phyloP scores from a whole-genome alignment of 1,284 basidiomycete genomes.

The Microbotryum lychnidis-dioicae region DNA sequence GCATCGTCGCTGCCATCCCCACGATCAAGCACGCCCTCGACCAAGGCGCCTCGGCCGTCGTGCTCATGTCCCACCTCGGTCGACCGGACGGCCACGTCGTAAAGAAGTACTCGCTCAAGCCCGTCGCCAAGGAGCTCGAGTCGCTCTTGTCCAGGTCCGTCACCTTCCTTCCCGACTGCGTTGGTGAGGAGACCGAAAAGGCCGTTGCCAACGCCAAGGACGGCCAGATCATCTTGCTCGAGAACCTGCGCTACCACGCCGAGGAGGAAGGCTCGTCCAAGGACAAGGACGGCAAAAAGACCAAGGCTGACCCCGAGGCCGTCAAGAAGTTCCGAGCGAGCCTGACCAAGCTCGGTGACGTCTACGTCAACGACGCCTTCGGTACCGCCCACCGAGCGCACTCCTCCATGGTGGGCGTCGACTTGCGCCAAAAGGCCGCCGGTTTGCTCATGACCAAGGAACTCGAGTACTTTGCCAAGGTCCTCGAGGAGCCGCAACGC shows the following conservation, averaged over 20 bases:
- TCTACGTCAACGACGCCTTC: constrained; percentile 98
- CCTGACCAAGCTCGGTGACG: constrained; percentile 86
- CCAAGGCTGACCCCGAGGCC: constrained; percentile 75
- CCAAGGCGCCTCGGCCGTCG: constrained; percentile 61
- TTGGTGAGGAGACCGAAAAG: constrained; percentile 72
- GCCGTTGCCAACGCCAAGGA: constrained; percentile 60
- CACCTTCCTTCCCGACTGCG: constrained; percentile 76
- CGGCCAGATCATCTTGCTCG: constrained; percentile 84
- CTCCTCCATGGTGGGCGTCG: constrained; percentile 95
- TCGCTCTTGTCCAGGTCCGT: constrained; percentile 49
- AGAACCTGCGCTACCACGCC: constrained; percentile 97
- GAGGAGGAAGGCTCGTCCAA: constrained; percentile 95
- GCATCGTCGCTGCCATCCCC: constrained; percentile 91
- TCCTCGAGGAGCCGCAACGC: constrained; percentile 83
- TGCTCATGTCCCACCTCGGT: constrained; percentile 97
- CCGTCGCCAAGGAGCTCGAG: constrained; percentile 52
- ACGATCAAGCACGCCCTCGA: constrained; percentile 93
- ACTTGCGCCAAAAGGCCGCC: constrained; percentile 85
- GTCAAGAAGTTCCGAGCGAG: constrained; percentile 78
- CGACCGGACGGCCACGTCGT: constrained; percentile 89
- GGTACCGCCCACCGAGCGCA: constrained; percentile 97
- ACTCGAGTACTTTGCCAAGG: constrained; percentile 97
- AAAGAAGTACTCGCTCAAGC: constrained; percentile 84
- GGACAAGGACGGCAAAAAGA: constrained; percentile 85
- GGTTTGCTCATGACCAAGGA: constrained; percentile 99